These are phyloP conservation scores for Trichoderma simmonsii DNA, from an alignment of 2,329 filamentous ascomycete genomes.

Conservation along the genomic window DNA sequence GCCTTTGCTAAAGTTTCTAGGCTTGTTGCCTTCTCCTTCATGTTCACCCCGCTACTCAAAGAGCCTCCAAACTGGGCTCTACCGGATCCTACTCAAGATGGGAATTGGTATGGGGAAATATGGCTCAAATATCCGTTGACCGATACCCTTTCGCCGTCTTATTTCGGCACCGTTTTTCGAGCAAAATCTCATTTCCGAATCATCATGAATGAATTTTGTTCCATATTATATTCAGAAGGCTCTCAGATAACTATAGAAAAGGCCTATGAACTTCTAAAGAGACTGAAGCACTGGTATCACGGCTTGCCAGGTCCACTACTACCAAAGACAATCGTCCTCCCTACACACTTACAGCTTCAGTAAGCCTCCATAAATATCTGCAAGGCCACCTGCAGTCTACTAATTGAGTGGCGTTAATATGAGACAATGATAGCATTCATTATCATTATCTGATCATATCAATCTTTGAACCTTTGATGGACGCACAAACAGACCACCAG, in stretches of 20 bases:
- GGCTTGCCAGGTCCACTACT: background rate
- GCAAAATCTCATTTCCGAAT: background rate
- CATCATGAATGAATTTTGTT: background rate
- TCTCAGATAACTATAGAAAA: background rate
- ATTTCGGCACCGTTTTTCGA: background rate
- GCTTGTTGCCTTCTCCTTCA: background rate
- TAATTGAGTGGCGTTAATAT: background rate
- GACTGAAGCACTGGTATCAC: background rate
- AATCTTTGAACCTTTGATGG: background rate
- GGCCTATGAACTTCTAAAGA: background rate
- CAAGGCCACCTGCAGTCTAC: background rate
- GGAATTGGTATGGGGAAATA: conserved; percentile 2
- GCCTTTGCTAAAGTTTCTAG: background rate
- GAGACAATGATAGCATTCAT: background rate
- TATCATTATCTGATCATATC: background rate
- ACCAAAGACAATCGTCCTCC: background rate
- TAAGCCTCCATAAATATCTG: background rate
- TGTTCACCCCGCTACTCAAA: background rate
- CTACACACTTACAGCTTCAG: background rate
- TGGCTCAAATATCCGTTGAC: conserved; percentile 4
- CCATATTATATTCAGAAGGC: background rate
- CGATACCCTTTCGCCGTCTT: background rate
- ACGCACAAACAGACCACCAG: background rate
- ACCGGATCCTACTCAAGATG: background rate
- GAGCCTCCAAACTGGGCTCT: background rate